Base-by-base conservation (phyloP, 2,329 filamentous ascomycete species). In the Fusarium robinianum region DNA sequence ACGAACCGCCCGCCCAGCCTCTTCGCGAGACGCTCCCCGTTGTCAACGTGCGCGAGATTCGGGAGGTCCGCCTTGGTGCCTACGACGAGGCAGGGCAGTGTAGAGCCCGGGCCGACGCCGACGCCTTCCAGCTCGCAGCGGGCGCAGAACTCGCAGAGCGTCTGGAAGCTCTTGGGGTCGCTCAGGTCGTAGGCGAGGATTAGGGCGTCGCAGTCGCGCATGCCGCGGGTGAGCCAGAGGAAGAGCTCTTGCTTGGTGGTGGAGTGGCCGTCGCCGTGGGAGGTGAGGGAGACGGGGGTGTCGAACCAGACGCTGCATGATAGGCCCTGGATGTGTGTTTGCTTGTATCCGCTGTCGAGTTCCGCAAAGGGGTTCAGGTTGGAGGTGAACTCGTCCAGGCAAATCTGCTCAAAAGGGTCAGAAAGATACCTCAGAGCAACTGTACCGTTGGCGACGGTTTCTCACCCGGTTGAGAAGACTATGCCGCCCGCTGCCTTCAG, bases 171-270 rank as follows among this genome's bases (percentile, higher is more conserved):
- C 21, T 23, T 34, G 15, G 45, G 31, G 16, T 44, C 30, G 8
- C 46, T 41, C 2, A 53, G 17, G 36, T 54, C 51, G 40, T 45
- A 55, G 14, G 42, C 46, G 14, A 52, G 33, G 8, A 52, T 49
- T 17, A 54, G 41, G 16, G 49, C 51, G 15, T 52, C 51, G 49
- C 49, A 49, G 17, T 54, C 41, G 4, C 45, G 26, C 24, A 54
- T 45, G 14, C 45, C 40, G 32, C 39, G 51, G 4, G 41, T 32
- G 27, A 46, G 31, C 37, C 33, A 30, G 14, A 32, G 18, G 23
- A 53, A 53, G 33, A 43, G 39, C 26, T 53, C 46, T 2, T 41
- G 35, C 19, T 45, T 36, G 11, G 24, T 35, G 10, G 47, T 23
- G 10, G 36, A 36, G 17, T 30, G 35, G 6, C 39, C 39, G 3